A percentile compares a stretch with the other conserved stretches of the same genome.
phyloP scores from a whole-genome alignment of 768 basidiomycete genomes.

The Clitopilus hobsonii region DNA sequence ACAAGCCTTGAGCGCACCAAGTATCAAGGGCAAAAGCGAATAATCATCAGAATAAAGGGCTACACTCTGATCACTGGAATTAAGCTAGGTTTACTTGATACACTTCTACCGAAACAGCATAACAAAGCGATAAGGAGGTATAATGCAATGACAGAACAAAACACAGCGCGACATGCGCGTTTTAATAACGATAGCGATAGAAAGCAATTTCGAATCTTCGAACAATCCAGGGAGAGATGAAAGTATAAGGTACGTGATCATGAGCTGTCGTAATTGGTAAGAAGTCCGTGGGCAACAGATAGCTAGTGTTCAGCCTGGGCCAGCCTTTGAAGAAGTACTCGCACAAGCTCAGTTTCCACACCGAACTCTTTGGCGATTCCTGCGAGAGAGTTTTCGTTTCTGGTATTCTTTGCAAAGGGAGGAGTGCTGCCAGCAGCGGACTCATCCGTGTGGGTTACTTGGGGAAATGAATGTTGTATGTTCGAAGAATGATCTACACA shows the following conservation, averaged over 20 bases:
- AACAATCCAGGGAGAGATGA: not conserved
- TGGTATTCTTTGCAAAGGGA: not conserved
- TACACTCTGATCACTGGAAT: not conserved
- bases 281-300: not conserved
- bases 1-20: too few relatives aligned
- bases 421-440: too few relatives aligned
- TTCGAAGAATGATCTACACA: too few relatives aligned
- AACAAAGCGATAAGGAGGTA: not conserved
- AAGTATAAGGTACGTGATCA: not conserved
- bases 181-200: not conserved
- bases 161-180: not conserved
- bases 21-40: not conserved
- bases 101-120: not conserved
- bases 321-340: slow-evolving; percentile 63
- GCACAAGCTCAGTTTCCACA: slow-evolving; percentile 62
- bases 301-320: slow-evolving; percentile 11
- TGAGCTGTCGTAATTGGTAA: not conserved
- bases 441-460: too few relatives aligned
- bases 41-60: too few relatives aligned
- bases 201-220: too few relatives aligned
- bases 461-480: too few relatives aligned
- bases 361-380: slow-evolving; percentile 73
- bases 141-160: not conserved
- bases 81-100: not conserved
- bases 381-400: slow-evolving; percentile 28